These are phyloP conservation scores for Thalassiosira profunda DNA, from an alignment of 108 stramenopile genomes.

Conservation along the genomic window DNA sequence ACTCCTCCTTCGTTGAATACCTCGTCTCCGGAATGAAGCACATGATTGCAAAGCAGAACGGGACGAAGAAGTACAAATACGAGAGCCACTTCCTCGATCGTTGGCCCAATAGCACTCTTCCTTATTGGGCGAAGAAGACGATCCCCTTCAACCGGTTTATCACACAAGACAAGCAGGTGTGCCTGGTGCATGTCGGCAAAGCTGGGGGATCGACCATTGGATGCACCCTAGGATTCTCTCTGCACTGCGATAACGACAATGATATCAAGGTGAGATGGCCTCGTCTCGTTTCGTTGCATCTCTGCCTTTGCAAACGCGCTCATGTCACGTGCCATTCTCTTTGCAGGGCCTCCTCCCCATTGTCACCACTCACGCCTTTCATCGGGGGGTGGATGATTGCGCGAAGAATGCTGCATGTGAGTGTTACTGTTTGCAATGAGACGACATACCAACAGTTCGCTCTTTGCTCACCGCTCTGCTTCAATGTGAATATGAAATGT, in stretches of 20 bases:
- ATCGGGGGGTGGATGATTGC: conserved; percentile 40
- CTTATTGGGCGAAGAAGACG: conserved; percentile 28
- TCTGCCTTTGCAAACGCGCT: too few species aligned
- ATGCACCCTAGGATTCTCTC: conserved; percentile 36
- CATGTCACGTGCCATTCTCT: too few species aligned
- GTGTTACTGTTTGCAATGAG: background rate
- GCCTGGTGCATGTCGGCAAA: conserved; percentile 47
- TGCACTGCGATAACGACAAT: conserved; percentile 24
- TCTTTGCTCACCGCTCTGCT: background rate
- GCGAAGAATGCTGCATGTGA: conserved; percentile 25
- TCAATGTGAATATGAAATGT: background rate
- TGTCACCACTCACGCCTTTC: conserved; percentile 30
- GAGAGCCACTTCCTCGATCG: conserved; percentile 18
- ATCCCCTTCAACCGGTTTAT: conserved; percentile 24
- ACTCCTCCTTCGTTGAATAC: conserved; percentile 18
- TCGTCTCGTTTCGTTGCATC: too few species aligned
- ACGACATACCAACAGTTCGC: background rate
- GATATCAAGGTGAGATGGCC: too few species aligned
- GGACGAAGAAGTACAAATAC: conserved; percentile 23
- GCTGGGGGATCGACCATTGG: conserved; percentile 41
- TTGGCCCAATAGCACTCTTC: conserved; percentile 20
- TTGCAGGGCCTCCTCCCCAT: conserved; percentile 22
- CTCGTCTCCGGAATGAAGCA: background rate
- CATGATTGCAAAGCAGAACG: background rate
- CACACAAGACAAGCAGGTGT: conserved; percentile 25